phyloP scores from a whole-genome alignment of 1,284 basidiomycete species.

The Rhizoctonia solani region DNA sequence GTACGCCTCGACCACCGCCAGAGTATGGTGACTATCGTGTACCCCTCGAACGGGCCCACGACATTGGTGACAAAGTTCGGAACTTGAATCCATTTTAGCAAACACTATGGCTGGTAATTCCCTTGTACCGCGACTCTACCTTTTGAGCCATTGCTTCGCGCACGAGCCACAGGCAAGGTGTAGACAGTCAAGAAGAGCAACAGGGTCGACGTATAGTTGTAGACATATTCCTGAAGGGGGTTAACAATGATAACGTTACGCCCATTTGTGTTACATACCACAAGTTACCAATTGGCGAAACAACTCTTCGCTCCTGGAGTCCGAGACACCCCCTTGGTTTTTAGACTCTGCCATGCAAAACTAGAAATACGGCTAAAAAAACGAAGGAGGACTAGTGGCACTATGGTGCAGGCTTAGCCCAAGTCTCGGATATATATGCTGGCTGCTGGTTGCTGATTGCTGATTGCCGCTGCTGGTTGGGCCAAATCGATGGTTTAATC shows the following conservation, averaged over 20 bases:
- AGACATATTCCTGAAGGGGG: slow-evolving; percentile 22
- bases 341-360: no score
- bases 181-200: slow-evolving; percentile 20
- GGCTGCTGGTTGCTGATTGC: no score
- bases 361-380: no score
- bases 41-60: slow-evolving; percentile 1
- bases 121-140: neutral
- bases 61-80: slow-evolving; percentile 19
- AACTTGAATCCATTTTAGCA: neutral
- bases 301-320: no score
- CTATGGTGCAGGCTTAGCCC: no score
- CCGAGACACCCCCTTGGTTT: no score
- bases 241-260: neutral
- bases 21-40: slow-evolving; percentile 14
- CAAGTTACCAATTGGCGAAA: slow-evolving; percentile 16
- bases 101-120: neutral
- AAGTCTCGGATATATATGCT: no score
- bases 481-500: no score
- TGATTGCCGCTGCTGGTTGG: no score
- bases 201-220: slow-evolving; percentile 29
- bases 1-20: slow-evolving; percentile 9
- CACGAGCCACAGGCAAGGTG: slow-evolving; percentile 31
- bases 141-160: slow-evolving; percentile 6
- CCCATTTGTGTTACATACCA: neutral
- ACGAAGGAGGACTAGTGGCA: no score